A percentile compares a stretch with the other conserved stretches of the same genome.
phyloP scores from a whole-genome alignment of 306 rosid species.

The Lablab purpureus region DNA sequence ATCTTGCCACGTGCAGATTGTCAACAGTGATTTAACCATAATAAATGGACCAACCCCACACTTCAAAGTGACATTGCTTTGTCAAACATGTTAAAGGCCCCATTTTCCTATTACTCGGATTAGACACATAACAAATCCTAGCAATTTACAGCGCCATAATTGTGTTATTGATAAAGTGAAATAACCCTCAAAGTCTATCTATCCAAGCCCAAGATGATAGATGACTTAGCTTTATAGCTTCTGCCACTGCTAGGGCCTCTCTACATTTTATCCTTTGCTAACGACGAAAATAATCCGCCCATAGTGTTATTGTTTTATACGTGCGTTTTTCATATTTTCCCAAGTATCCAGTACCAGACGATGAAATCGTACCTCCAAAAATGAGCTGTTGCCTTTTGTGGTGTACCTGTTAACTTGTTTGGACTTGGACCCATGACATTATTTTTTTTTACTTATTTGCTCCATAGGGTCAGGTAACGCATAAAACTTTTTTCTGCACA shows the following conservation, averaged over 20 bases:
- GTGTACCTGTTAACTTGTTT: background rate
- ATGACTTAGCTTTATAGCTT: conserved; percentile 35
- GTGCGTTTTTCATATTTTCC: conserved; percentile 39
- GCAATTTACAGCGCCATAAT: conserved; percentile 35
- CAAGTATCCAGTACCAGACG: background rate
- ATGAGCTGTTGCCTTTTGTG: conserved; percentile 59
- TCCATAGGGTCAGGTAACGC: background rate
- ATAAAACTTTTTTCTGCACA: conserved; percentile 26
- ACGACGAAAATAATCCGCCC: conserved; percentile 5
- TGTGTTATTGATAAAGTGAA: conserved; percentile 1
- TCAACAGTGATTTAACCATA: conserved; percentile 33
- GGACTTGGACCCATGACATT: conserved; percentile 46
- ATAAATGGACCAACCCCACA: conserved; percentile 62
- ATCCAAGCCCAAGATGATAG: background rate
- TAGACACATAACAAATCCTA: conserved; percentile 37
- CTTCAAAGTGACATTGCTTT: conserved; percentile 36
- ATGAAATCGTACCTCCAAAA: conserved; percentile 48
- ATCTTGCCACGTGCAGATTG: conserved; percentile 45
- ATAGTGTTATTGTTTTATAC: background rate
- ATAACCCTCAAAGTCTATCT: background rate
- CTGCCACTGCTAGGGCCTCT: background rate
- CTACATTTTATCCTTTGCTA: background rate
- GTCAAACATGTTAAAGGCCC: conserved; percentile 31
- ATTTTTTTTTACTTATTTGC: background rate
- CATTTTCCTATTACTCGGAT: conserved; percentile 9